Evolutionary conservation across 768 basidiomycete genomes (phyloP).

Genomic region (Tricholoma sp.): DNA sequence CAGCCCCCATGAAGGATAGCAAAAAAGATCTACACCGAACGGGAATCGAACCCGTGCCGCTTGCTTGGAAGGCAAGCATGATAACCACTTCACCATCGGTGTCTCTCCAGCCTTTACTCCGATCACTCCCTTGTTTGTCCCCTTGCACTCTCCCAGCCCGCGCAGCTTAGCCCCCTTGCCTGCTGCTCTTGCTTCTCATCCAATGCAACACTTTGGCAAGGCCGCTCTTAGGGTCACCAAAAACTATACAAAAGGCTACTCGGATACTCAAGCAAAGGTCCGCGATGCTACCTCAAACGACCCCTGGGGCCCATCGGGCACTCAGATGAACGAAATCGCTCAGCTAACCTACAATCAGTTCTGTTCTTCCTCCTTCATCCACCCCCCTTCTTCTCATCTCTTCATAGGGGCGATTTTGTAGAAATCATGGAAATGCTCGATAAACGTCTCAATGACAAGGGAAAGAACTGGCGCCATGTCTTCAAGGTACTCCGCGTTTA

Average conservation of each 20-base stretch:
- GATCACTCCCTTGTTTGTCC: neutral
- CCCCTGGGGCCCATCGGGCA: constrained; percentile 95
- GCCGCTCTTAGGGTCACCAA: constrained; percentile 84
- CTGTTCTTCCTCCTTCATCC: constrained; percentile 24
- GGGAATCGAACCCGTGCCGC: constrained; percentile 79
- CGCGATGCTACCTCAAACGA: constrained; percentile 97
- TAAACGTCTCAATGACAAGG: constrained; percentile 97
- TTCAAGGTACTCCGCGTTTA: constrained; percentile 67
- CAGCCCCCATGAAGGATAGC: constrained; percentile 8
- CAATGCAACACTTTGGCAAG: constrained; percentile 79
- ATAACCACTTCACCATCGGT: constrained; percentile 87
- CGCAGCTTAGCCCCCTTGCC: neutral
- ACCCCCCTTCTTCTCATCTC: neutral
- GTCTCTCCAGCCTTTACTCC: neutral
- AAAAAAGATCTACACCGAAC: constrained; percentile 43
- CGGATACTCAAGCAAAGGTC: constrained; percentile 92
- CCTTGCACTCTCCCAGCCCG: neutral
- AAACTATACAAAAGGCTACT: constrained; percentile 95
- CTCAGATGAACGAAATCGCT: constrained; percentile 99
- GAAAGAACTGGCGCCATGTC: constrained; percentile 99
- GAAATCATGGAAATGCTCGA: constrained; percentile 99
- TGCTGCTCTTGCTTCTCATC: constrained; percentile 3
- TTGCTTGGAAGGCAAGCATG: constrained; percentile 86
- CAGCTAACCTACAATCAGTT: constrained; percentile 97
- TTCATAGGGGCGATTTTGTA: constrained; percentile 81